These are phyloP conservation scores for Zasmidium citrigriseum DNA, from an alignment of 2,329 filamentous ascomycete genomes.

Conservation along the genomic window DNA sequence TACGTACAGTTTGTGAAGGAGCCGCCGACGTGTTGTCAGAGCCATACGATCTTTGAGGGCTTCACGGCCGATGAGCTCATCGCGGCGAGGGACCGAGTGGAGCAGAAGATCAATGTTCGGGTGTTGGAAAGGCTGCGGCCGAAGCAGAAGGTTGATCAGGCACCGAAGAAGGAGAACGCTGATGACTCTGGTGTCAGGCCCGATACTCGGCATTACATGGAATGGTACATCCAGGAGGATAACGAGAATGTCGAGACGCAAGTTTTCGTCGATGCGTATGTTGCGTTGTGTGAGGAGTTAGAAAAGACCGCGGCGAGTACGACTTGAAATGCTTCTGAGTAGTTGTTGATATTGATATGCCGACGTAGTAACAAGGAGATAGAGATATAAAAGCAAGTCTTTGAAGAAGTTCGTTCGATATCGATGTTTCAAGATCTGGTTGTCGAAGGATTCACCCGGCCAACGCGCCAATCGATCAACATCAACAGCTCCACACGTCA, in stretches of 20 bases:
- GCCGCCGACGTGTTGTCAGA: slow-evolving; percentile 22
- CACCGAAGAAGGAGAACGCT: background rate
- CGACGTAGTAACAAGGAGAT: no score
- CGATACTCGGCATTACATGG: slow-evolving; percentile 14
- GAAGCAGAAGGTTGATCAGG: slow-evolving; percentile 20
- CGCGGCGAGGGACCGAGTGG: slow-evolving; percentile 19
- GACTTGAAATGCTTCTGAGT: background rate
- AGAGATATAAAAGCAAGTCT: no score
- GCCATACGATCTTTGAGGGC: slow-evolving; percentile 17
- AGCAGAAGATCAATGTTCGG: slow-evolving; percentile 13
- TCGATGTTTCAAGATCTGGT: background rate
- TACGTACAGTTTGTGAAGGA: slow-evolving; percentile 18
- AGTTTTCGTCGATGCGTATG: slow-evolving; percentile 26
- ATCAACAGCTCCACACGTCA: background rate
- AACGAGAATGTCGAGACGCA: slow-evolving; percentile 17
- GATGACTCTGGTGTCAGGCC: background rate
- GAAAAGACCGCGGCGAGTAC: background rate
- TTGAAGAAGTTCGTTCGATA: background rate
- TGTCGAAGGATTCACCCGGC: background rate
- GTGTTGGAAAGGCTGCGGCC: slow-evolving; percentile 20
- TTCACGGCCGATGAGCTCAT: slow-evolving; percentile 17
- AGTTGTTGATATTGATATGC: no score
- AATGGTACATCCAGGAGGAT: slow-evolving; percentile 23
- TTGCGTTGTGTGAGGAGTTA: slow-evolving; percentile 23
- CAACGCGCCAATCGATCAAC: background rate